Evolutionary conservation across 169 alveolate species (phyloP).

Genomic region (Cryptosporidium ubiquitum): DNA sequence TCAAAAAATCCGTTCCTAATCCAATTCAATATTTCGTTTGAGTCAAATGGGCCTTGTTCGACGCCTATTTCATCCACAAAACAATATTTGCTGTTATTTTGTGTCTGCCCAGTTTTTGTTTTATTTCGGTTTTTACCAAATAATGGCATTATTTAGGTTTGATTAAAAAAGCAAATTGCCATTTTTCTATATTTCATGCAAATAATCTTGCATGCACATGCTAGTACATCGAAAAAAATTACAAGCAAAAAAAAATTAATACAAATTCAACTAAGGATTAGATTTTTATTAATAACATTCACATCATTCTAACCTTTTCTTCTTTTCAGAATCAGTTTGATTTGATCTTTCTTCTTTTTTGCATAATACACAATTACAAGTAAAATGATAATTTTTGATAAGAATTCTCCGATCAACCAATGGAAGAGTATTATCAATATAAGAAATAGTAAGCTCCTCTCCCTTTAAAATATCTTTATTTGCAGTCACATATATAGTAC

Average conservation of each 20-base stretch:
- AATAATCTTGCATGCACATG: not conserved
- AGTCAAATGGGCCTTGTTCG: constrained; percentile 68
- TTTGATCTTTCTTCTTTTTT: constrained; percentile 7
- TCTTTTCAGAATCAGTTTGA: not conserved
- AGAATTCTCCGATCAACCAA: constrained; percentile 64
- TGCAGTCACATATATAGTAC: constrained; percentile 74
- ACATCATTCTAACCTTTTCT: not conserved
- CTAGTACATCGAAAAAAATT: not conserved
- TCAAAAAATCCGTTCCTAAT: constrained; percentile 61
- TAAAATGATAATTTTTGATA: constrained; percentile 75
- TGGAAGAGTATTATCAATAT: constrained; percentile 78
- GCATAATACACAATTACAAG: constrained; percentile 72
- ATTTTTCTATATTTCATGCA: not conserved
- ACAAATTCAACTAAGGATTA: not conserved
- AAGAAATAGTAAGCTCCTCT: constrained; percentile 77
- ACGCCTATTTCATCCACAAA: constrained; percentile 58
- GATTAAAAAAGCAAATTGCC: not conserved
- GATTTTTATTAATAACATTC: not conserved
- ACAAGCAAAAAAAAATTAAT: not conserved
- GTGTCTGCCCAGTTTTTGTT: not conserved
- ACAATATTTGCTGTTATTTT: constrained; percentile 50
- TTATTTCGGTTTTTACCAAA: constrained; percentile 1
- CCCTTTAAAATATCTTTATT: constrained; percentile 74
- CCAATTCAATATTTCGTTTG: constrained; percentile 62
- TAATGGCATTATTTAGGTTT: not conserved